A percentile compares a stretch with the other conserved stretches of the same genome.
phyloP scores from a whole-genome alignment of 2,329 filamentous ascomycete genomes.

The Colletotrichum lini region DNA sequence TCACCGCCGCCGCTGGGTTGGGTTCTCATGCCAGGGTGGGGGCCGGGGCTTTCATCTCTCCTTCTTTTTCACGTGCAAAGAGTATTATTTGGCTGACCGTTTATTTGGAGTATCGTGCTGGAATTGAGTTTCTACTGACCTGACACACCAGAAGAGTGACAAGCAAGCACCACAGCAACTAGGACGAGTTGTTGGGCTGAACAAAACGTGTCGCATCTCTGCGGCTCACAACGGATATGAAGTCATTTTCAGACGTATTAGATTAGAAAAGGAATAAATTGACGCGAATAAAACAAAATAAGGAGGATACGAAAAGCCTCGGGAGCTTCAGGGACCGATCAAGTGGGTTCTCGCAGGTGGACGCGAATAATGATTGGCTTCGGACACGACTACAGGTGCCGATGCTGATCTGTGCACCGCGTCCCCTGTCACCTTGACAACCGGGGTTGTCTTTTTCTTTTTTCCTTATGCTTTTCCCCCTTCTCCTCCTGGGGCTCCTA shows the following conservation, averaged over 20 bases:
- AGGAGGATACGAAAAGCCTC: conserved; percentile 18
- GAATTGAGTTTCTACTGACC: conserved; percentile 21
- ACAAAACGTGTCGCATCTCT: too few species aligned
- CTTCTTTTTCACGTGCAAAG: not conserved
- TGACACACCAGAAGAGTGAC: not conserved
- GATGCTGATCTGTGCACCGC: conserved; percentile 17
- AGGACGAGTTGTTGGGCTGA: not conserved
- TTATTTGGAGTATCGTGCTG: not conserved
- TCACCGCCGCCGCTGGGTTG: conserved; percentile 35
- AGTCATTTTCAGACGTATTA: too few species aligned
- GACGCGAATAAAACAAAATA: too few species aligned
- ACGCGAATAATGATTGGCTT: not conserved
- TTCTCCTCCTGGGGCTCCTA: not conserved
- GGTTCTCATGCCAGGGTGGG: conserved; percentile 40
- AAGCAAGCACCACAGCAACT: too few species aligned
- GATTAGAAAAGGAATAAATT: too few species aligned
- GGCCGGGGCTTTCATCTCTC: conserved; percentile 4
- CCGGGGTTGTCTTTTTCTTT: conserved; percentile 9
- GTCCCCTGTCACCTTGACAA: conserved; percentile 32
- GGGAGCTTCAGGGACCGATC: conserved; percentile 39
- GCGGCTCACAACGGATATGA: too few species aligned
- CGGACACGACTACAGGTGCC: conserved; percentile 19
- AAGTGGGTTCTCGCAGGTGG: not conserved
- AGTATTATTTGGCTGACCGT: not conserved
- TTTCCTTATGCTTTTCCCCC: not conserved